A percentile compares a stretch with the other conserved stretches of the same genome.
These are phyloP conservation scores for Russula virescens DNA, from an alignment of 768 basidiomycete species.

Conservation along the genomic window DNA sequence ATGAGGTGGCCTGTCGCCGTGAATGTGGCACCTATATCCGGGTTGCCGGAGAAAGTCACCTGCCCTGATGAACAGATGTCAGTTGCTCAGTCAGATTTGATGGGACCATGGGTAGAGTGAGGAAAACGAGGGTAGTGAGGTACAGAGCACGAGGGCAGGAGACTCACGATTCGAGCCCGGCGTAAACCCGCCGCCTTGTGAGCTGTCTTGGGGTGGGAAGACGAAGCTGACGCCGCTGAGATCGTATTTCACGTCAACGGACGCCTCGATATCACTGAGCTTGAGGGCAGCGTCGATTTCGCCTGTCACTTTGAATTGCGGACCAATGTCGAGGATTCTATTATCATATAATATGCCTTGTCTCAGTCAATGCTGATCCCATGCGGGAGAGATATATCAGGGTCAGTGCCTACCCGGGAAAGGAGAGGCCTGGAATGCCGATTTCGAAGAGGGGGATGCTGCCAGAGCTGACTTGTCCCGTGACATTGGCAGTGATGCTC, in stretches of 20 bases:
- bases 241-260: not conserved
- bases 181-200: not conserved
- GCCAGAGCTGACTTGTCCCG: not conserved
- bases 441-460: not conserved
- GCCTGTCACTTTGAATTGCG: not conserved
- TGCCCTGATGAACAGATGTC: too few species aligned
- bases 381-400: too few species aligned
- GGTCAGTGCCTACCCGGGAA: not conserved
- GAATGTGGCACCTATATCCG: constrained; percentile 24
- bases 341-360: not conserved
- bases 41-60: not conserved
- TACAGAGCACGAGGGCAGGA: not conserved
- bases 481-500: not conserved
- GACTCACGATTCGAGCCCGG: not conserved
- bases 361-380: not conserved
- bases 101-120: too few species aligned
- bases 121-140: not conserved
- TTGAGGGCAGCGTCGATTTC: not conserved
- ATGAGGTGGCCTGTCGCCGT: constrained; percentile 44
- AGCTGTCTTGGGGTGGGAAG: not conserved
- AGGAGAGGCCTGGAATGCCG: not conserved
- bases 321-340: not conserved
- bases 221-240: not conserved
- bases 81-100: too few species aligned
- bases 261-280: not conserved